Base-by-base conservation (phyloP, 169 alveolate species). In the Plasmodium adleri region DNA sequence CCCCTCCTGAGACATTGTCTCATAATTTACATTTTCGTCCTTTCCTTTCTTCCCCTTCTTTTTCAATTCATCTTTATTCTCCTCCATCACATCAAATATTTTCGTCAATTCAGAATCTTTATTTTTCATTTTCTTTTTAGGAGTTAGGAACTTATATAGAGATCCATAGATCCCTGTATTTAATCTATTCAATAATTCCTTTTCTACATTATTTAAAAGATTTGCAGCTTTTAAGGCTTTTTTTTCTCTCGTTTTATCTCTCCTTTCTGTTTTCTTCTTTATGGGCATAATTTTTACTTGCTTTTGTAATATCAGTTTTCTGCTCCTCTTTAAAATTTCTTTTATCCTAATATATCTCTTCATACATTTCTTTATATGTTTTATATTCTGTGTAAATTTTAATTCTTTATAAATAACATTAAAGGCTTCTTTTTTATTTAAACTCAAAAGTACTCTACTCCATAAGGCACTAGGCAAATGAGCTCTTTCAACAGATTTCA, bases 401-500 rank as follows among this genome's bases (percentile, higher is more conserved):
- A 99, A 95, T 59, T 98, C 96, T 54, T 95, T 95, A 88, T 97
- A 98, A 39, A 99, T 97, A 90, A 96, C 95, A 73, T 96, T 96
- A 88, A 98, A 92, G 17, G 99, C 99, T 71, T 72, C 95, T 58
- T 59, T 85, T 63, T 94, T 92, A 71, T 97, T 97, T 87, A 96
- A 97, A 22, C 98, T 96, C 24, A 99, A 97, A 72, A 96, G 95
- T 8, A 98, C 80, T 67, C 96, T 97, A 91, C 98, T 99, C 99
- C 99, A 98, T 88, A 98, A 90, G 24, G 95, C 94, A 86, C 96
- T 97, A 8, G 99, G 99, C 17, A 99, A 92, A 85, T 99, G 99
- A 0, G 99, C 99, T 63, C 99, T 93, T 91, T 99, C 99, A 8
- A 98, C 98, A 13, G 99, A 98, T 94, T 98, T 99, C 95, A 98